Evolutionary conservation across 164 flowering plant genomes (phyloP).

Genomic region (Kingdonia uniflora): DNA sequence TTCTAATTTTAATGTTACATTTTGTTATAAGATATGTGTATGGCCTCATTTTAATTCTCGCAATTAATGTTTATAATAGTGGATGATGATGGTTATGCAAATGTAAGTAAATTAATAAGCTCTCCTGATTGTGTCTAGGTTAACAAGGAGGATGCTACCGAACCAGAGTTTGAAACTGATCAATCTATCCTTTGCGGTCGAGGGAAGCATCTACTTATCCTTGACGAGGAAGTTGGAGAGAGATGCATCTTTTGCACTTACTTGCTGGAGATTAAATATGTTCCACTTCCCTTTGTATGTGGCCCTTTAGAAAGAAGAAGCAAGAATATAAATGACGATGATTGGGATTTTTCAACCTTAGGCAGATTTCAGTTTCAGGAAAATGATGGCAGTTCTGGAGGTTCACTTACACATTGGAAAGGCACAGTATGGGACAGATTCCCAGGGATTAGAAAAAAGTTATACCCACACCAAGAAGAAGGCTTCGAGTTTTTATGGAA

Average conservation of each 20-base stretch:
- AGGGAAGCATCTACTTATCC: no score
- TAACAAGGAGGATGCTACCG: conserved; percentile 9
- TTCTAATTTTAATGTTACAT: no score
- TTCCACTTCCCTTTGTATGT: conserved; percentile 49
- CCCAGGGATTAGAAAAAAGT: conserved; percentile 22
- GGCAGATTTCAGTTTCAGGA: conserved; percentile 15
- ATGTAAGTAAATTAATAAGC: no score
- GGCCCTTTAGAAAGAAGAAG: conserved; percentile 15
- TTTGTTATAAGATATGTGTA: no score
- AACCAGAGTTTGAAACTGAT: conserved; percentile 10
- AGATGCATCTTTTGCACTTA: conserved; percentile 38
- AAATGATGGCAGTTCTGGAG: conserved; percentile 6
- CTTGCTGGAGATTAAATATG: conserved; percentile 38
- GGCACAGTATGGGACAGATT: no score
- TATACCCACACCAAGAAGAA: conserved; percentile 61
- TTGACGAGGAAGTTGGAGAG: conserved; percentile 54
- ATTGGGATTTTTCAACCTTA: conserved; percentile 4
- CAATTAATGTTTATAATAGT: no score
- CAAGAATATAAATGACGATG: conserved; percentile 3
- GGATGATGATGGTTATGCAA: no score
- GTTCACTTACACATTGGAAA: conserved; percentile 10
- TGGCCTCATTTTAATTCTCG: no score
- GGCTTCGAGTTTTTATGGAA: conserved; percentile 82
- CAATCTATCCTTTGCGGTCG: conserved; percentile 19
- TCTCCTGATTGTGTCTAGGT: no score